Conservation (phyloP, 2,329 filamentous ascomycete genomes). For the Stachybotrys chartarum region DNA sequence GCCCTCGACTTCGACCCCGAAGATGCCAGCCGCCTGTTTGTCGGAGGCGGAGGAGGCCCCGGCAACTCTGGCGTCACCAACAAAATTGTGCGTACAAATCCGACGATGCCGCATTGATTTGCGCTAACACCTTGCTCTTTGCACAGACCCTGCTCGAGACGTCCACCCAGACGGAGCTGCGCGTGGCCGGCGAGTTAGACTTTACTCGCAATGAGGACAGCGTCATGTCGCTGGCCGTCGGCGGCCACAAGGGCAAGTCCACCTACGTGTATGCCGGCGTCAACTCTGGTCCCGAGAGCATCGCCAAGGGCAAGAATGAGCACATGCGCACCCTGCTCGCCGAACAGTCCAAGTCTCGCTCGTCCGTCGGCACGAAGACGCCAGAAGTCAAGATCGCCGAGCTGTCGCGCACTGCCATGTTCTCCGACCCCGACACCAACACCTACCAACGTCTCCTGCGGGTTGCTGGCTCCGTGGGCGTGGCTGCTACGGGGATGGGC, state of each 20-base stretch:
- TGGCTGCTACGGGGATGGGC: conserved; percentile 70
- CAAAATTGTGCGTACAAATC: conserved; percentile 59
- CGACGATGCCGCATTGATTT: background rate
- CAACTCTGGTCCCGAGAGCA: conserved; percentile 69
- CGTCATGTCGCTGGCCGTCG: conserved; percentile 72
- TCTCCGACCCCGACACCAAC: conserved; percentile 40
- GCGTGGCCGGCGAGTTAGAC: conserved; percentile 63
- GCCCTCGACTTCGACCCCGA: conserved; percentile 81
- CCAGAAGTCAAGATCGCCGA: conserved; percentile 38
- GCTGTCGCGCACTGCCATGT: conserved; percentile 44
- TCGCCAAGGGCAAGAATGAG: conserved; percentile 70
- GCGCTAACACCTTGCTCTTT: background rate
- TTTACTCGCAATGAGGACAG: conserved; percentile 83
- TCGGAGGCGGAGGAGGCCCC: conserved; percentile 82
- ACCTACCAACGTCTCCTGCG: conserved; percentile 54
- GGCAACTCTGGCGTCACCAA: conserved; percentile 77
- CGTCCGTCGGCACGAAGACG: conserved; percentile 18
- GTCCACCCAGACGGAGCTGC: conserved; percentile 55
- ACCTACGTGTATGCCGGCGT: conserved; percentile 65
- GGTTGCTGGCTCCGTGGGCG: conserved; percentile 61
- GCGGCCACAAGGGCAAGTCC: conserved; percentile 49
- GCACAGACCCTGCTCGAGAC: conserved; percentile 63
- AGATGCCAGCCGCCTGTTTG: conserved; percentile 67
- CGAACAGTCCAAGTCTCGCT: conserved; percentile 26
- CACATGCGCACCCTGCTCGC: conserved; percentile 76